Evolutionary conservation across 768 basidiomycete genomes (phyloP).

Genomic region (Rhodotorula taiwanensis): DNA sequence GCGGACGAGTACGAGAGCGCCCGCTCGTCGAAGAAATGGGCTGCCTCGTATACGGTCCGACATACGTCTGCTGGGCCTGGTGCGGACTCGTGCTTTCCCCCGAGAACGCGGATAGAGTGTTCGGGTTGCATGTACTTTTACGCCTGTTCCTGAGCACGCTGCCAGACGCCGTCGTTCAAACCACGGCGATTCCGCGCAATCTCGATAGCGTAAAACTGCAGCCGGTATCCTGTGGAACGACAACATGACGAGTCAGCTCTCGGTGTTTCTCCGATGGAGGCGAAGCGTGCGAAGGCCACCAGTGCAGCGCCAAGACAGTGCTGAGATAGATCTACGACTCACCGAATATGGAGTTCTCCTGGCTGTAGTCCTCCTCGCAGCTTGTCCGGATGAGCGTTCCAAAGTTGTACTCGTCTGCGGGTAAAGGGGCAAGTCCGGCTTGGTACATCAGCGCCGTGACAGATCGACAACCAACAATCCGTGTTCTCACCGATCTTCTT

Average conservation of each 20-base stretch:
- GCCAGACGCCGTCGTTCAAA: slow-evolving; percentile 78
- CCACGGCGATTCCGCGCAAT: slow-evolving; percentile 86
- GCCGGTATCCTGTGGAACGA: slow-evolving; percentile 37
- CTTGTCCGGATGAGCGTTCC: slow-evolving; percentile 86
- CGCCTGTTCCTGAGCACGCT: slow-evolving; percentile 43
- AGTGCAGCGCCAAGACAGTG: no score
- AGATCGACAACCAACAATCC: not conserved
- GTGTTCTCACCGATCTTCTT: slow-evolving; percentile 36
- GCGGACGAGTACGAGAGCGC: no score
- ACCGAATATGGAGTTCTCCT: slow-evolving; percentile 94
- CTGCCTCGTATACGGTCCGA: no score
- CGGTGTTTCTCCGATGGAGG: no score
- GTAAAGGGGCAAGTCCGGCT: not conserved
- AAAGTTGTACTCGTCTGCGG: slow-evolving; percentile 83
- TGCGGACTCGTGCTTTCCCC: no score
- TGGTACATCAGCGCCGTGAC: no score
- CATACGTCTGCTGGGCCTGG: no score
- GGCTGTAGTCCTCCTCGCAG: slow-evolving; percentile 70
- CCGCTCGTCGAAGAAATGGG: no score
- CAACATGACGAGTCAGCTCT: not conserved
- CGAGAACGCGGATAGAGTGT: no score
- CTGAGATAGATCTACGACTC: slow-evolving; percentile 38
- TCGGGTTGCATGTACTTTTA: not conserved
- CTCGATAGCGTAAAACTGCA: slow-evolving; percentile 89
- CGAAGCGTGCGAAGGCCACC: no score